Evolutionary conservation across 352 stramenopile genomes (phyloP).

Genomic region (Phytophthora uliginosa): DNA sequence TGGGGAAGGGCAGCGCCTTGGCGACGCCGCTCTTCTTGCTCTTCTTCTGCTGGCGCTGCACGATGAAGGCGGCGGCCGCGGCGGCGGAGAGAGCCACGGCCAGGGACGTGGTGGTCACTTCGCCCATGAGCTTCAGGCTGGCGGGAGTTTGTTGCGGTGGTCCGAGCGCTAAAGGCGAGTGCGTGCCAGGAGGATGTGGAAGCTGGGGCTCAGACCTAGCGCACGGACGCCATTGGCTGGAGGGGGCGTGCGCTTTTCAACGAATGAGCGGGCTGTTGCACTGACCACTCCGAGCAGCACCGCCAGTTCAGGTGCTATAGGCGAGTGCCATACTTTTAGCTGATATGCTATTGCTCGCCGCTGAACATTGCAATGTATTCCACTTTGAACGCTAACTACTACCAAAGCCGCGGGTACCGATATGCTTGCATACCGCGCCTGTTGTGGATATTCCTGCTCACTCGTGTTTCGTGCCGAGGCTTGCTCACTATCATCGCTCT

Average conservation of each 20-base stretch:
- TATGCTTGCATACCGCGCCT: neutral
- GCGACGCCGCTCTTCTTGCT: conserved; percentile 2
- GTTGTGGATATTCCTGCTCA: neutral
- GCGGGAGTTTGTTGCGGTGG: conserved; percentile 2
- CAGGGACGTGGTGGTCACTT: conserved; percentile 34
- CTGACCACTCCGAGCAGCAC: conserved; percentile 14
- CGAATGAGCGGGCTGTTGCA: conserved; percentile 15
- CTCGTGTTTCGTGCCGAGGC: neutral
- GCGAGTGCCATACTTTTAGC: no score
- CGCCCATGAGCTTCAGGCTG: conserved; percentile 17
- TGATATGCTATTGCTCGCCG: no score
- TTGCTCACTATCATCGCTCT: neutral
- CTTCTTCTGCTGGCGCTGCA: conserved; percentile 65
- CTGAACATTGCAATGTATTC: no score
- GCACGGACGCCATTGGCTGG: conserved; percentile 13
- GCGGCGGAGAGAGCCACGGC: conserved; percentile 57
- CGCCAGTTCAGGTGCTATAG: no score
- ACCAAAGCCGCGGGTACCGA: no score
- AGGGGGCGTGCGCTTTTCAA: conserved; percentile 8
- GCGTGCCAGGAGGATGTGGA: neutral
- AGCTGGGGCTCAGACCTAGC: conserved; percentile 4
- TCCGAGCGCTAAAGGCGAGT: conserved; percentile 4
- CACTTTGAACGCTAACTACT: neutral
- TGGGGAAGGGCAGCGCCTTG: conserved; percentile 66
- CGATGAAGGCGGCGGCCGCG: conserved; percentile 67